phyloP scores from a whole-genome alignment of 2,329 filamentous ascomycete genomes.

The Fusarium agapanthi region DNA sequence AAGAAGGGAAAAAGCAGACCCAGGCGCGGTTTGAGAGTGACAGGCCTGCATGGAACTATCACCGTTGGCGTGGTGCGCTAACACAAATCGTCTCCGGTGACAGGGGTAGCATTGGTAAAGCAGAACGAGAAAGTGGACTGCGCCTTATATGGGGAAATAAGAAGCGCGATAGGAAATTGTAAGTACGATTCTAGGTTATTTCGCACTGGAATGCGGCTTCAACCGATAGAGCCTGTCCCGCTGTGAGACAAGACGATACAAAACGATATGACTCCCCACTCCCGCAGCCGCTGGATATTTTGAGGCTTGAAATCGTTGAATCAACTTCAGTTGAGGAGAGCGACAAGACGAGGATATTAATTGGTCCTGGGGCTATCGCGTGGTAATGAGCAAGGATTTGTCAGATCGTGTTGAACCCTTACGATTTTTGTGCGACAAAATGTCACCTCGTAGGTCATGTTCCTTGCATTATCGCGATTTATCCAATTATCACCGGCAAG shows the following conservation, averaged over 20 bases:
- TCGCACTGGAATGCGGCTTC: conserved; percentile 14
- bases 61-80: conserved; percentile 24
- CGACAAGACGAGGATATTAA: background rate
- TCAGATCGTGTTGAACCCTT: background rate
- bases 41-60: conserved; percentile 25
- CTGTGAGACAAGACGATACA: too few species aligned
- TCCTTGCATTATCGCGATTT: conserved; percentile 2
- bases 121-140: background rate
- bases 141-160: background rate
- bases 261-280: background rate
- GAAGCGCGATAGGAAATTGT: background rate
- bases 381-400: conserved; percentile 11
- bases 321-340: conserved; percentile 21
- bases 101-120: background rate
- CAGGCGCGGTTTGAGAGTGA: conserved; percentile 16
- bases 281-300: background rate
- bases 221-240: background rate
- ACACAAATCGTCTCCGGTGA: conserved; percentile 11
- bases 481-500: background rate
- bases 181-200: background rate
- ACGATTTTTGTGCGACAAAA: background rate
- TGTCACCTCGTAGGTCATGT: background rate
- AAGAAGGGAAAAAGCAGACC: background rate
- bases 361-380: background rate
- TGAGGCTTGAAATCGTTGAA: conserved; percentile 12